Evolutionary conservation across 768 basidiomycete species (phyloP), one percentile per base, ranked within the genome.

Genomic region (Cystofilobasidium macerans): DNA sequence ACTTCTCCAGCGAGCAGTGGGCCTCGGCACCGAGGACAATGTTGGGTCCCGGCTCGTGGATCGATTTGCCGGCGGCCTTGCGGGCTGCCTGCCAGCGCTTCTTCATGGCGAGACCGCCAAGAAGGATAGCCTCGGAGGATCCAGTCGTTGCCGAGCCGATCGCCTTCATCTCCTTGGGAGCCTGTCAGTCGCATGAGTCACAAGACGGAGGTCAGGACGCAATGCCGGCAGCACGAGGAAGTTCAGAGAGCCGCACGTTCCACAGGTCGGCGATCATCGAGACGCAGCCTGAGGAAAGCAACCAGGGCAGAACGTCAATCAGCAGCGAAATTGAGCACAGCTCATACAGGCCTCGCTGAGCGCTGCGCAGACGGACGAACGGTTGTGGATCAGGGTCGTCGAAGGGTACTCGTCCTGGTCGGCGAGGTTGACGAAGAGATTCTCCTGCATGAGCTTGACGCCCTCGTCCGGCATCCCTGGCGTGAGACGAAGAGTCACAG

Each of bases 61-160:
- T 83, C 54, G 20, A 35, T 71, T 86, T 86, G 20, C 86, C 85
- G 0, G 78, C 80, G 3, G 80, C 81, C 74, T 84, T 85, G 76
- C 83, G 82, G 73, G 79, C 81, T 5, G 72, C 75, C 72, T 86
- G 85, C 85, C 85, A 86, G 63, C 80, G 74, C 70, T 83, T 81
- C 77, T 86, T 86, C 80, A 86, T 81, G 40, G 85, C 85, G 18
- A 86, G 78, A 43, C 85, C 86, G 11, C 84, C 85, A 20, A 86
- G 83, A 73, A 84, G 83, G 72, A 86, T 86, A 5, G 85, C 85
- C 74, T 86, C 85, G 24, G 82, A 84, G 6, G 82, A 83, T 12
- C 86, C 86, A 0, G 85, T 86, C 6, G 85, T 86, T 6, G 85
- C 85, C 0, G 85, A 85, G 0, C 85, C 85, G 54, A 86, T 80